Evolutionary conservation across 2,329 filamentous ascomycete species (phyloP), one percentile per base, ranked within the genome.

Genomic region (Trichoderma cornu-damae): DNA sequence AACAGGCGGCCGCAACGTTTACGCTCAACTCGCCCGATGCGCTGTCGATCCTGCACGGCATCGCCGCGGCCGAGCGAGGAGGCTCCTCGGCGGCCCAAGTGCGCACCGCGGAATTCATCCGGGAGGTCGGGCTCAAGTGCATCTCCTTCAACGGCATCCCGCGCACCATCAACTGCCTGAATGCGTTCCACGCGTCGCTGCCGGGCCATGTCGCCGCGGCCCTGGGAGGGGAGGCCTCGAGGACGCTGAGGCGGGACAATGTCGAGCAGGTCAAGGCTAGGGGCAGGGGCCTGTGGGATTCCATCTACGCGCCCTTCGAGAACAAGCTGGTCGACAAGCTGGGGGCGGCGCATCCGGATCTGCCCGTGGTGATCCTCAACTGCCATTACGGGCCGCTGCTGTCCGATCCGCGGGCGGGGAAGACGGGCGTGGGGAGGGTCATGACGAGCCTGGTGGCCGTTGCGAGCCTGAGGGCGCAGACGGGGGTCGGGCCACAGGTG

Each of bases 11-110:
- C 30, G 86, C 89, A 16, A 90, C 89, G 1, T 89, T 93, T 75
- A 94, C 90, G 1, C 84, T 94, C 77, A 94, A 95, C 75, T 91
- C 89, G 1, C 89, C 89, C 22, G 86, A 88, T 58, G 87, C 88
- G 3, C 81, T 93, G 62, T 73, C 82, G 3, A 72, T 80, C 20
- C 79, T 92, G 11, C 85, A 84, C 72, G 67, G 78, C 56, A 71
- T 81, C 30, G 79, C 80, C 9, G 65, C 72, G 3, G 51, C 64
- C 6, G 54, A 65, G 60, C 46, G 60, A 20, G 52, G 43, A 16
- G 34, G 43, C 14, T 61, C 57, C 52, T 56, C 24, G 1, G 43
- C 58, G 59, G 61, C 52, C 12, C 56, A 62, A 5, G 73, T 80
- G 2, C 73, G 77, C 24, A 77, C 81, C 32, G 87, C 87, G 61